Base-by-base conservation (phyloP, 257 asterid species). In the Knoxia roxburghii region DNA sequence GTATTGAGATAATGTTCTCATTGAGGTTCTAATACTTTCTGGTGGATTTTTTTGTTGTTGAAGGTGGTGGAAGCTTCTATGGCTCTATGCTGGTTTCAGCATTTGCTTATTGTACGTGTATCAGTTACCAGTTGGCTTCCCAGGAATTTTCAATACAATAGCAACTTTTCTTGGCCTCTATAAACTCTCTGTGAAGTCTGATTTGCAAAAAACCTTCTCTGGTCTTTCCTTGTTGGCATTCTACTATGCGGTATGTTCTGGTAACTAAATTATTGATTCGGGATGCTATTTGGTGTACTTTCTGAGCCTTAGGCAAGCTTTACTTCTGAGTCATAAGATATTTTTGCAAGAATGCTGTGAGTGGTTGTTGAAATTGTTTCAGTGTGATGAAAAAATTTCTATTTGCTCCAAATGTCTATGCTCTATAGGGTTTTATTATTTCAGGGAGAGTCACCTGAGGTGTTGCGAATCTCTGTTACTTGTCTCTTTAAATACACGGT, bases 61-160 rank as follows among this genome's bases (percentile, higher is more conserved):
- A 83, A 94, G 99, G 99, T 87, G 95, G 86, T 90, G 99, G 99
- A 94, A 82, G 87, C 89, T 84, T 72, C 92, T 94, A 41, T 87
- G 95, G 96, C 71, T 85, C 48, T 94, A 94, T 68, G 85, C 96
- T 77, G 93, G 89, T 78, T 76, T 85, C 78, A 77, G 54, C 80
- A 84, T 94, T 79, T 82, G 89, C 86, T 74, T 90, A 65, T 87
- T 90, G 51, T 94, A 90, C 72, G 68, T 78, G 64, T 88, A 90
- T 78, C 99, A 94, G 86, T 95, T 94, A 72, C 97, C 85, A 74
- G 30, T 94, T 76, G 79, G 75, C 69, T 78, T 90, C 72, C 87
- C 89, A 27, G 84, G 77, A 53, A 73, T 81, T 61, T 65, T 81
- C 69, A 79, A 76, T 66, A 61, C 35, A 61, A 62, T 86, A 59